These are phyloP conservation scores for Diutina rugosa DNA, from an alignment of 1,139 yeast genomes.

Conservation along the genomic window DNA sequence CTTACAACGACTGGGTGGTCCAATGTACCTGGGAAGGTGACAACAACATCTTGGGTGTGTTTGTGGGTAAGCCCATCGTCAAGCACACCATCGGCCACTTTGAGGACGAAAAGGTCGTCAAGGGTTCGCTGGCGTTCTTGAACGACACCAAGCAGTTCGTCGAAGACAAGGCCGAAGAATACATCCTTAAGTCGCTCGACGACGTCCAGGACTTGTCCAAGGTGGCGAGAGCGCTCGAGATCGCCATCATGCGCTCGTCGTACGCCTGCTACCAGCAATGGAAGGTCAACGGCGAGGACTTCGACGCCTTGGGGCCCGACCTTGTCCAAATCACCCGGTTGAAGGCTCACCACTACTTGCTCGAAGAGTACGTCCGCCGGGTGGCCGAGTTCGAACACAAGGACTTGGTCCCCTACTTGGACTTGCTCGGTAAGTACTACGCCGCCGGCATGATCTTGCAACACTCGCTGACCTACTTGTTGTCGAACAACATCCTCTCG, in stretches of 20 bases:
- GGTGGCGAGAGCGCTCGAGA: slow-evolving; percentile 28
- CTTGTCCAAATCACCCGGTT: slow-evolving; percentile 21
- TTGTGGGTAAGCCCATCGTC: slow-evolving; percentile 67
- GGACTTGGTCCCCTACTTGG: slow-evolving; percentile 12
- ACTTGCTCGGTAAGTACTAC: slow-evolving; percentile 12
- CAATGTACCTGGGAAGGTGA: slow-evolving; percentile 99
- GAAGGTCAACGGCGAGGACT: slow-evolving; percentile 18
- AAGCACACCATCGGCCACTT: slow-evolving; percentile 34
- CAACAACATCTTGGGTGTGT: slow-evolving; percentile 72
- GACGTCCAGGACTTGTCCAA: slow-evolving; percentile 24
- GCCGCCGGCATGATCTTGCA: slow-evolving; percentile 18
- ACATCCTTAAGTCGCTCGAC: slow-evolving; percentile 17
- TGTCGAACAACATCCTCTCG: slow-evolving; percentile 22
- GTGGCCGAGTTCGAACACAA: slow-evolving; percentile 9
- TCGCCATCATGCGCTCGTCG: slow-evolving; percentile 33
- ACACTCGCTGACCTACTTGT: slow-evolving; percentile 26
- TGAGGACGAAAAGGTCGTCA: slow-evolving; percentile 19
- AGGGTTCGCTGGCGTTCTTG: slow-evolving; percentile 32
- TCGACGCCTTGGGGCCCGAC: slow-evolving; percentile 19
- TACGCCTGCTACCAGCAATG: slow-evolving; percentile 29
- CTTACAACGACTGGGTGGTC: slow-evolving; percentile 85
- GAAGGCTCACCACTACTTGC: slow-evolving; percentile 24
- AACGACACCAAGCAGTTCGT: slow-evolving; percentile 19
- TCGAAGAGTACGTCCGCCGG: slow-evolving; percentile 19
- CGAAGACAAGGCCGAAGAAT: slow-evolving; percentile 15